Evolutionary conservation across 2,329 filamentous ascomycete genomes (phyloP).

Genomic region (Cytospora piceicola): DNA sequence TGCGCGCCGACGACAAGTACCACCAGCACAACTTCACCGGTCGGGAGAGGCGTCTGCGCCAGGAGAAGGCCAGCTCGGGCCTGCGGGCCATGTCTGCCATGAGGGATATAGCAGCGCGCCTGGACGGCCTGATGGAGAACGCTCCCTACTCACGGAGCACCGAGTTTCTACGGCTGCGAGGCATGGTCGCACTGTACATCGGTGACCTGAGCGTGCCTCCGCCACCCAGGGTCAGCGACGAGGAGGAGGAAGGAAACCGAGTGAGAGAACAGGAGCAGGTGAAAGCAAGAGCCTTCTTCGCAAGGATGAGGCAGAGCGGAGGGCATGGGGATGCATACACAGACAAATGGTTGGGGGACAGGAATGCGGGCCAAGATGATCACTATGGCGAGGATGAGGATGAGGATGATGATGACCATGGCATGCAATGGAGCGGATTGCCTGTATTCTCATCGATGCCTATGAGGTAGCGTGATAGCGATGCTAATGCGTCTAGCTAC

Average conservation of each 20-base stretch:
- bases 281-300: conserved; percentile 45
- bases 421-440: conserved; percentile 31
- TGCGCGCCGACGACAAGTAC: not conserved
- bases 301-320: conserved; percentile 41
- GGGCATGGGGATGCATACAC: conserved; percentile 41
- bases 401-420: conserved; percentile 35
- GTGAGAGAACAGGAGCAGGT: conserved; percentile 42
- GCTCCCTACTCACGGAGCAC: conserved; percentile 71
- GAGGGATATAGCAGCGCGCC: conserved; percentile 64
- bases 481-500: not conserved
- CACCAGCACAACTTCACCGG: conserved; percentile 31
- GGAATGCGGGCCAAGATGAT: conserved; percentile 34
- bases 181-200: conserved; percentile 75
- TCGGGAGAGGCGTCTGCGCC: conserved; percentile 34
- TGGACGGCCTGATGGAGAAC: conserved; percentile 72
- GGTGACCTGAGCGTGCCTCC: conserved; percentile 65
- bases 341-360: conserved; percentile 34
- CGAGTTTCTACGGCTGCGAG: conserved; percentile 71
- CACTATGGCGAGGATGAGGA: conserved; percentile 35
- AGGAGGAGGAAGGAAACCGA: conserved; percentile 39
- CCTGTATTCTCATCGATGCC: conserved; percentile 42
- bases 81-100: conserved; percentile 61
- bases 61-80: conserved; percentile 47
- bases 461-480: conserved; percentile 26
- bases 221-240: conserved; percentile 36